These are phyloP conservation scores for Laetiporus sulphureus DNA, from an alignment of 1,284 basidiomycete genomes.

Conservation along the genomic window DNA sequence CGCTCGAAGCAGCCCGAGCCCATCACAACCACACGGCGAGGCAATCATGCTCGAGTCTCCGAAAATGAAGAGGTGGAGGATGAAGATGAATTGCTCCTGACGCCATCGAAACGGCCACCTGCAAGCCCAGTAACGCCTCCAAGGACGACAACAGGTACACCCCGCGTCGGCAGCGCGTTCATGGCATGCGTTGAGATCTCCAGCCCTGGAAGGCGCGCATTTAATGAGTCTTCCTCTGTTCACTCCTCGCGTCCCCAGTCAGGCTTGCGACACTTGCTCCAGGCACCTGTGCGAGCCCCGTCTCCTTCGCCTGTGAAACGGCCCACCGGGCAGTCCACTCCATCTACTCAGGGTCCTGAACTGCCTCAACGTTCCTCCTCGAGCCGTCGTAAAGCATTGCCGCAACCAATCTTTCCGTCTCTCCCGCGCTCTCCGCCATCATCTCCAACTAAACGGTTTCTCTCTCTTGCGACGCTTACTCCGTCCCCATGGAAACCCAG, in stretches of 20 bases:
- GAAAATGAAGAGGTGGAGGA: constrained; percentile 1
- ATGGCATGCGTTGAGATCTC: constrained; percentile 36
- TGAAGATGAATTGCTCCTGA: constrained; percentile 31
- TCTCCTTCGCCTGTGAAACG: constrained; percentile 11
- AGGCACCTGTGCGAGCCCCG: constrained; percentile 8
- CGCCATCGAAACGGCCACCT: constrained; percentile 15
- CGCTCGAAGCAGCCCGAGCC: background rate
- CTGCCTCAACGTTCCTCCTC: background rate
- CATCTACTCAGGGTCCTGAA: background rate
- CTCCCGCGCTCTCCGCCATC: constrained; percentile 3
- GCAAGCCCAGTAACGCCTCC: constrained; percentile 24
- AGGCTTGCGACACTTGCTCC: constrained; percentile 4
- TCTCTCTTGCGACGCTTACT: background rate
- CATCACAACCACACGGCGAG: constrained; percentile 1
- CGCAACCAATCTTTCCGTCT: no score
- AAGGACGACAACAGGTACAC: constrained; percentile 8
- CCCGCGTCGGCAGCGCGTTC: constrained; percentile 22
- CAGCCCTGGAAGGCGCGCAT: constrained; percentile 19
- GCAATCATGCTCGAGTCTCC: background rate
- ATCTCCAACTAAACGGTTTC: background rate
- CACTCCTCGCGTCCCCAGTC: background rate
- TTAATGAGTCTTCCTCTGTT: constrained; percentile 13
- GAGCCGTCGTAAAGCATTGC: background rate
- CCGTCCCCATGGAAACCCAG: constrained; percentile 22
- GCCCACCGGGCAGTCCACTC: background rate